Conservation (phyloP, 2,329 filamentous ascomycete genomes). For the Aspergillus unguis region DNA sequence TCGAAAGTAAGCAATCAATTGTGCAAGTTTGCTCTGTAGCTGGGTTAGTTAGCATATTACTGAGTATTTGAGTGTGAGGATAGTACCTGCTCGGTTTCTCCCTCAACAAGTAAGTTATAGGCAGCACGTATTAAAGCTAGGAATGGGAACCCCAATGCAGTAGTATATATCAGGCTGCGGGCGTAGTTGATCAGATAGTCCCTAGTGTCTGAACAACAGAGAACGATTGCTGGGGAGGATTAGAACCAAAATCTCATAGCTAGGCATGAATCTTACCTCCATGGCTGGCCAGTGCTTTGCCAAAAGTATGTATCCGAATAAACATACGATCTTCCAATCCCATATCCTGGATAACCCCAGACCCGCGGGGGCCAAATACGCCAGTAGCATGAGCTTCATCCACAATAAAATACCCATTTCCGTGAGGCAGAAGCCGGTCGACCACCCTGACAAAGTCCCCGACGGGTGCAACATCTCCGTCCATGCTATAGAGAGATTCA, state of each 20-base stretch:
- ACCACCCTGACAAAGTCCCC: constrained; percentile 57
- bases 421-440: constrained; percentile 52
- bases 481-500: constrained; percentile 78
- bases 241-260: constrained; percentile 15
- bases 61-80: constrained; percentile 1
- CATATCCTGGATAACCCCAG: constrained; percentile 49
- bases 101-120: constrained; percentile 56
- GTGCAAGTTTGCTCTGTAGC: constrained; percentile 47
- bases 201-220: constrained; percentile 59
- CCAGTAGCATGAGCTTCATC: constrained; percentile 58
- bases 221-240: constrained; percentile 51
- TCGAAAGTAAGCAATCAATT: constrained; percentile 47
- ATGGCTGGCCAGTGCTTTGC: constrained; percentile 57
- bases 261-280: constrained; percentile 55
- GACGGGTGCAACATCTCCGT: constrained; percentile 69
- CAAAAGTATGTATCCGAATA: constrained; percentile 51
- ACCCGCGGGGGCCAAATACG: constrained; percentile 48
- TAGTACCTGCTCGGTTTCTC: constrained; percentile 47
- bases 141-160: constrained; percentile 61
- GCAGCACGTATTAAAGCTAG: constrained; percentile 57
- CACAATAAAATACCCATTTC: constrained; percentile 56
- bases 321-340: constrained; percentile 52
- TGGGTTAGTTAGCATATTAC: constrained; percentile 15
- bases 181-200: constrained; percentile 73
- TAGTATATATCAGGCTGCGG: constrained; percentile 71